Base-by-base conservation (phyloP, 345 rosid genomes). In the Diplotaxis tenuifolia region DNA sequence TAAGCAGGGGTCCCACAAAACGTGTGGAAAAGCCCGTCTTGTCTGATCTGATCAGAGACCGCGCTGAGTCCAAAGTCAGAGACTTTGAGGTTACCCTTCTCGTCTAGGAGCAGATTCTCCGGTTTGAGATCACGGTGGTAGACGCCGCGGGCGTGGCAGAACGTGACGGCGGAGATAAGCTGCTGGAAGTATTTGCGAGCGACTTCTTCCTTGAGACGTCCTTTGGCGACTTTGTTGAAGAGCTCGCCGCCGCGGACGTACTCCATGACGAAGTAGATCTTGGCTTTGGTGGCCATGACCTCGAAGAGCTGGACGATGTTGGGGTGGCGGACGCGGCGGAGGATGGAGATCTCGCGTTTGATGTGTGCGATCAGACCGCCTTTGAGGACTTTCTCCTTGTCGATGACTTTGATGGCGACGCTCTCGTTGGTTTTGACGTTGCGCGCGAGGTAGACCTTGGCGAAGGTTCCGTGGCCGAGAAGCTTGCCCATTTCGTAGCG, bases 181-280 rank as follows among this genome's bases (percentile, higher is more conserved):
- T 93, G 94, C 82, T 90, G 98, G 78, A 91, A 89, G 62, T 85
- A 93, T 6, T 78, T 78, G 19, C 97, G 79, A 1, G 96, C 98
- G n/a, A 75, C 83, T 19, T 83, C 83, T 63, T 93, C 97, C 32
- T 81, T 83, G 0, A 93, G 73, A 36, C 88, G 84, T 9, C 98
- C 98, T 65, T 87, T 88, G 12, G 91, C 79, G 1, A 93, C 88
- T 61, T 85, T 89, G 42, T 88, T 81, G 77, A 87, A 93, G 0
- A 93, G 83, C 77, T 93, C 97, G 23, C 97, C 97, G 45, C 97
- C 96, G 7, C 85, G 79, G 16, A 90, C 97, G 18, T 82, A 86
- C 16, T 93, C 98, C 98, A 93, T 93, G 0, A 93, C 96, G 71
- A 93, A 85, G 73, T 83, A 91, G 78, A 93, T 93, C 81, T 89